These are phyloP conservation scores for Cercospora zeina DNA, from an alignment of 2,329 filamentous ascomycete genomes.

Conservation along the genomic window DNA sequence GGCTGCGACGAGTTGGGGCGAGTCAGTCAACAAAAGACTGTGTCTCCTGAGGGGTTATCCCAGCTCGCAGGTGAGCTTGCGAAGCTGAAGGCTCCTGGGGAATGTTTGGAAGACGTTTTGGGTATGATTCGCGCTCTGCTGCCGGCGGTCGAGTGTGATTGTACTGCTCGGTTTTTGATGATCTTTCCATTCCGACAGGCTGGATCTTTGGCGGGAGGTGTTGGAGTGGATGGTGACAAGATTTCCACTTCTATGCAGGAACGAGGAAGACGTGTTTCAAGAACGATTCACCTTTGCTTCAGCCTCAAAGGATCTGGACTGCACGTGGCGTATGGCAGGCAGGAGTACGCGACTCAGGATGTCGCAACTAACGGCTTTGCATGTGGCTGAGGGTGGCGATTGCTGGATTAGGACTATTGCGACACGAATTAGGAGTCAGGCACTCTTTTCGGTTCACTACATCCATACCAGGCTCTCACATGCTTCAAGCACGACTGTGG, in stretches of 20 bases:
- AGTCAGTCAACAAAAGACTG: conserved; percentile 9
- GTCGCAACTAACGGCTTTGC: not conserved
- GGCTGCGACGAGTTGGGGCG: not conserved
- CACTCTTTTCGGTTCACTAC: too few species aligned
- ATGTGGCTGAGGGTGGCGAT: not conserved
- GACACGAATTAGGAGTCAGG: not conserved
- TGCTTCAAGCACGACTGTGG: too few species aligned
- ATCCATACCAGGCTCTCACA: too few species aligned
- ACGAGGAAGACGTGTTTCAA: too few species aligned
- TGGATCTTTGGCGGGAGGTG: too few species aligned
- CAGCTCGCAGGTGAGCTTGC: conserved; percentile 8
- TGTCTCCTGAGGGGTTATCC: conserved; percentile 3
- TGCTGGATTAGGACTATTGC: not conserved
- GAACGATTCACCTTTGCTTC: too few species aligned
- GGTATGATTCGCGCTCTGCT: not conserved
- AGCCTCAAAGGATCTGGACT: not conserved
- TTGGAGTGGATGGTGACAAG: too few species aligned
- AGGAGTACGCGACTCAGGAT: not conserved
- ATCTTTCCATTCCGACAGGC: not conserved
- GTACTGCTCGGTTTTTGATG: not conserved
- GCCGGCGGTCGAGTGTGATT: conserved; percentile 2
- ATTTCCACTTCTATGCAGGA: too few species aligned
- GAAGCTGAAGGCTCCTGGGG: not conserved
- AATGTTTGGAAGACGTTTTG: not conserved
- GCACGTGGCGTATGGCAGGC: not conserved